These are phyloP conservation scores for Daphne laureola DNA, from an alignment of 441 rosid species.

Conservation along the genomic window DNA sequence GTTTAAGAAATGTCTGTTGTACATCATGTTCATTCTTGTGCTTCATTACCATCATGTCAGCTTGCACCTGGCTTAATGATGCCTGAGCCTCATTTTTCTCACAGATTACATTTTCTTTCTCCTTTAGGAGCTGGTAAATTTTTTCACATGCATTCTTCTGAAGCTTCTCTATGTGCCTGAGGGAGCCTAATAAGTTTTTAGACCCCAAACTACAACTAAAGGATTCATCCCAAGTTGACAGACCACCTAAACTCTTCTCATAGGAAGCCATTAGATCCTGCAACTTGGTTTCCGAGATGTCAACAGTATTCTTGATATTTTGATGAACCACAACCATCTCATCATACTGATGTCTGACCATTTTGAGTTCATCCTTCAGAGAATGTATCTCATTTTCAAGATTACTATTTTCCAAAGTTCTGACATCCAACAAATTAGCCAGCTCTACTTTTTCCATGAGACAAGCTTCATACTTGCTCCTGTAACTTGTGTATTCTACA, in stretches of 20 bases:
- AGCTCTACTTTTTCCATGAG: conserved; percentile 57
- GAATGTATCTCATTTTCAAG: conserved; percentile 36
- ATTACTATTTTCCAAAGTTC: conserved; percentile 41
- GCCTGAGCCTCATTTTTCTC: conserved; percentile 46
- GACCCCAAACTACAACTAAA: conserved; percentile 34
- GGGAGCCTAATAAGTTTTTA: conserved; percentile 27
- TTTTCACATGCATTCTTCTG: conserved; percentile 48
- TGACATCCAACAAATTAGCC: conserved; percentile 49
- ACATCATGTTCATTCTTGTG: conserved; percentile 46
- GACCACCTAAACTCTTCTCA: conserved; percentile 27
- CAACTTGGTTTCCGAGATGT: conserved; percentile 37
- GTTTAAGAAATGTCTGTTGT: conserved; percentile 34
- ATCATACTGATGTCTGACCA: conserved; percentile 31
- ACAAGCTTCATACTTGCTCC: conserved; percentile 53
- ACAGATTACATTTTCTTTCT: conserved; percentile 41
- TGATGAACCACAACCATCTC: conserved; percentile 42
- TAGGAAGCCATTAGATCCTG: conserved; percentile 32
- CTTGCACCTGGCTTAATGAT: conserved; percentile 34
- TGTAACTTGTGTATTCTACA: conserved; percentile 37
- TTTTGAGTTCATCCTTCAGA: conserved; percentile 51
- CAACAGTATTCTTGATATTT: conserved; percentile 37
- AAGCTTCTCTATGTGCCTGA: conserved; percentile 46
- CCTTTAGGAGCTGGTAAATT: conserved; percentile 40
- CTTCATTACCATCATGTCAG: conserved; percentile 46
- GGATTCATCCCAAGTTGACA: conserved; percentile 27